A percentile compares a stretch with the other conserved stretches of the same genome.
Conservation (phyloP, 768 basidiomycete genomes). For the Lactarius vividus region DNA sequence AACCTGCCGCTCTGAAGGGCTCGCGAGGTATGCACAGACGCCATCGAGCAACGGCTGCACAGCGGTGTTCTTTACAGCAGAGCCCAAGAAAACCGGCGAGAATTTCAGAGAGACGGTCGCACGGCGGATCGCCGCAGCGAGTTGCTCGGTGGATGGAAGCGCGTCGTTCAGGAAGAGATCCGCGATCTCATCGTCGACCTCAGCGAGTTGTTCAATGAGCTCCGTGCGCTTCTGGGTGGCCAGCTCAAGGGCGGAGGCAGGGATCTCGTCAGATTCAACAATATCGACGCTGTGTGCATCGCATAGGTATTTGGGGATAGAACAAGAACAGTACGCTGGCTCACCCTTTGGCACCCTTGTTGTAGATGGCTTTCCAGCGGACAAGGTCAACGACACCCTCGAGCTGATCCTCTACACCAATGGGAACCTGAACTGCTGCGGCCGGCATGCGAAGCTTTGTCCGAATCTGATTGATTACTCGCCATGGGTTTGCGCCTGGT, state of each 20-base stretch:
- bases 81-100: conserved; percentile 95
- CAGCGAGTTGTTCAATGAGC: conserved; percentile 92
- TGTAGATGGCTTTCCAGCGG: conserved; percentile 91
- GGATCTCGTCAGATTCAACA: conserved; percentile 84
- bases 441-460: conserved; percentile 89
- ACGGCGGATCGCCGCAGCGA: conserved; percentile 83
- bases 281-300: conserved; percentile 57
- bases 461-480: conserved; percentile 89
- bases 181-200: conserved; percentile 93
- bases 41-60: conserved; percentile 94
- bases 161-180: conserved; percentile 89
- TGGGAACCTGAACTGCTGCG: conserved; percentile 94
- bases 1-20: conserved; percentile 74
- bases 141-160: conserved; percentile 65
- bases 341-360: conserved; percentile 92
- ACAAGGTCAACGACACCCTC: conserved; percentile 93
- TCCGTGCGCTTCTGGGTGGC: conserved; percentile 85
- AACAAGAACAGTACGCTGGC: conserved; percentile 28
- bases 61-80: conserved; percentile 95
- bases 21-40: conserved; percentile 92
- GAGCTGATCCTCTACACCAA: conserved; percentile 85
- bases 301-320: background rate
- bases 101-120: conserved; percentile 87
- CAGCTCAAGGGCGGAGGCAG: conserved; percentile 64
- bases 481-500: conserved; percentile 96